These are phyloP conservation scores for Euphorbia pulcherrima DNA, from an alignment of 345 rosid genomes.

Conservation along the genomic window DNA sequence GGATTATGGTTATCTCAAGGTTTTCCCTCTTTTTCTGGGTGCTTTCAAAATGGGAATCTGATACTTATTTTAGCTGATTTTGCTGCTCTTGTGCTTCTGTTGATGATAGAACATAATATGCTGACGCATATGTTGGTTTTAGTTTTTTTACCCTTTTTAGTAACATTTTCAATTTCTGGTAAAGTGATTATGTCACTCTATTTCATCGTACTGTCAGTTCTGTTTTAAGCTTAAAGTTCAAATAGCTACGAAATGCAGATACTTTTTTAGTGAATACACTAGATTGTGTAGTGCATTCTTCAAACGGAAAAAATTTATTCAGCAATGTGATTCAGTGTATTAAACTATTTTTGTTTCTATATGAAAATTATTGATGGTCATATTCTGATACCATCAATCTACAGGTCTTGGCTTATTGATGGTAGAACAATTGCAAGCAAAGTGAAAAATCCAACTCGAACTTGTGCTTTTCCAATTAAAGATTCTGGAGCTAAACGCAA, in stretches of 20 bases:
- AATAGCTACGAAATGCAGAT: not conserved
- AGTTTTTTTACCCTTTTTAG: too few species aligned
- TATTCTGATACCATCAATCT: constrained; percentile 4
- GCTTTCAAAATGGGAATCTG: too few species aligned
- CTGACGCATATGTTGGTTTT: too few species aligned
- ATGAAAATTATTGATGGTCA: not conserved
- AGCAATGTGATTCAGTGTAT: too few species aligned
- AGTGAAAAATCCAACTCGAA: constrained; percentile 53
- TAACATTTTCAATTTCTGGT: too few species aligned
- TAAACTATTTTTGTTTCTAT: not conserved
- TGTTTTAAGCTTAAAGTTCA: too few species aligned
- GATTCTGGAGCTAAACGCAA: constrained; percentile 63
- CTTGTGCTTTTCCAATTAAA: constrained; percentile 47
- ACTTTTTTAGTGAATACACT: not conserved
- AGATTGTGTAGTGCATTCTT: not conserved
- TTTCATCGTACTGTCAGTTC: too few species aligned
- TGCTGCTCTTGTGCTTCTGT: too few species aligned
- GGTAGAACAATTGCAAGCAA: constrained; percentile 64
- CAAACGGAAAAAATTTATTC: too few species aligned
- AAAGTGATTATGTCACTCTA: too few species aligned
- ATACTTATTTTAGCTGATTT: too few species aligned
- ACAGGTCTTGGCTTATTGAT: constrained; percentile 85
- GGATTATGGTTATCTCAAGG: not conserved
- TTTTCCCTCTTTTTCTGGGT: not conserved
- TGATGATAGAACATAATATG: too few species aligned